Evolutionary conservation across 2,329 filamentous ascomycete species (phyloP), one percentile per base, ranked within the genome.

Genomic region (Trichophyton equinum): DNA sequence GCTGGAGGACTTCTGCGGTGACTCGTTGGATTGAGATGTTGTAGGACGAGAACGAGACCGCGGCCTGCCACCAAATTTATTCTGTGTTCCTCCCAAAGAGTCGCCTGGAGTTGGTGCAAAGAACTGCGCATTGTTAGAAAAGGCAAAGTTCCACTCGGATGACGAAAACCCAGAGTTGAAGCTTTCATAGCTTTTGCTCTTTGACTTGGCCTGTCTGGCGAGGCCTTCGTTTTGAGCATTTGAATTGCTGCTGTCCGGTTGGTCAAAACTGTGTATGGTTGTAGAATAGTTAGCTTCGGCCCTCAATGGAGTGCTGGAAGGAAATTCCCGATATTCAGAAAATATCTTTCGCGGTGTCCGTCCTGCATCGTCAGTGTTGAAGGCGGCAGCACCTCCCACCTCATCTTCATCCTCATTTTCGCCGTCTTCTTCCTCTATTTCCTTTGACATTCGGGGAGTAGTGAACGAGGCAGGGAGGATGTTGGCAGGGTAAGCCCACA

Each of bases 161-260:
- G 74, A 73, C 4, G 74, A 75, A 57, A 78, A 78, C 53, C 71
- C 71, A 36, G 73, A 73, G 30, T 71, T 71, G 25, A 69, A 63
- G 51, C 67, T 67, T 33, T 71, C 70, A 59, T 74, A 68, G 60
- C 69, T 73, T 46, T 67, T 72, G 49, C 70, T 72, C 53, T 70
- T 74, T 40, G 68, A 68, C 18, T 66, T 60, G 40, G 66, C 62
- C 58, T 66, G 62, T 20, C 58, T 44, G 9, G 40, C 40, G 4
- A 60, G 22, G 7, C 53, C 25, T 20, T 49, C 46, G 9, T 36
- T 36, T 18, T n/a, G 49, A 27, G 9, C 5, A n/a, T 9, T n/a
- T n/a, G 15, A 2, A 7, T 55, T 36, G 6, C 33, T 18, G 18
- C 33, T 55, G 33, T 55, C 33, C 13, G 49, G 4, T n/a, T 55